These are phyloP conservation scores for Rhynchospora pubera DNA, from an alignment of 176 grass and related monocot species.

Conservation along the genomic window DNA sequence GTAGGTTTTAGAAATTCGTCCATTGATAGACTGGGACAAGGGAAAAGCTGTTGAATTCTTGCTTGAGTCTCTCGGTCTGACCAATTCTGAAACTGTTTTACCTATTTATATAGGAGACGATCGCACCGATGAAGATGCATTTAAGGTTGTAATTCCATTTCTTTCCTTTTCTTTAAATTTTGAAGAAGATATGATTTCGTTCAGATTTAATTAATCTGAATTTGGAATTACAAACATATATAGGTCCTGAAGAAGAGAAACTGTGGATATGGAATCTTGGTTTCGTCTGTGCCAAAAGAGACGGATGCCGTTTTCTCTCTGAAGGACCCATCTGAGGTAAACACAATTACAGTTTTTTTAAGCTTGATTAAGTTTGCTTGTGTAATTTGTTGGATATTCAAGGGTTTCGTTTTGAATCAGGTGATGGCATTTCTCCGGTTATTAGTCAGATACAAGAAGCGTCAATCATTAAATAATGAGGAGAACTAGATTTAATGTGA, in stretches of 20 bases:
- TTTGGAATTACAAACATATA: background rate
- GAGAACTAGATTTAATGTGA: background rate
- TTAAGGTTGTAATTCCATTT: slow-evolving; percentile 47
- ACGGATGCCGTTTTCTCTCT: slow-evolving; percentile 80
- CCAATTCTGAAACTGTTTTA: slow-evolving; percentile 45
- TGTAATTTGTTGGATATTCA: background rate
- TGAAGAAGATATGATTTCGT: background rate
- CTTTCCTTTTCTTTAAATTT: background rate
- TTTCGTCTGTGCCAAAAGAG: slow-evolving; percentile 66
- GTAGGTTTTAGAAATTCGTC: slow-evolving; percentile 97
- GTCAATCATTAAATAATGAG: slow-evolving; percentile 3
- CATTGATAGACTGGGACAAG: slow-evolving; percentile 91
- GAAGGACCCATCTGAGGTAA: slow-evolving; percentile 84
- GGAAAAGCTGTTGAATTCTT: slow-evolving; percentile 91
- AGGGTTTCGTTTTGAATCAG: slow-evolving; percentile 16
- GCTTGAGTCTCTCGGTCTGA: slow-evolving; percentile 58
- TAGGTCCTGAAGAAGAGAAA: slow-evolving; percentile 58
- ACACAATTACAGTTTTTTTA: background rate
- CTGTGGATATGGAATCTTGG: slow-evolving; percentile 66
- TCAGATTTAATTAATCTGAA: background rate
- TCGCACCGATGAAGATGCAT: slow-evolving; percentile 88
- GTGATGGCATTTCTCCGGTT: slow-evolving; percentile 71
- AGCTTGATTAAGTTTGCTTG: background rate
- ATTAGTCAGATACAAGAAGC: slow-evolving; percentile 70
- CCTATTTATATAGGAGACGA: slow-evolving; percentile 96